A percentile compares a stretch with the other conserved stretches of the same genome.
Evolutionary conservation across 805 yeast species (phyloP).

Genomic region (Candida nitratophila): DNA sequence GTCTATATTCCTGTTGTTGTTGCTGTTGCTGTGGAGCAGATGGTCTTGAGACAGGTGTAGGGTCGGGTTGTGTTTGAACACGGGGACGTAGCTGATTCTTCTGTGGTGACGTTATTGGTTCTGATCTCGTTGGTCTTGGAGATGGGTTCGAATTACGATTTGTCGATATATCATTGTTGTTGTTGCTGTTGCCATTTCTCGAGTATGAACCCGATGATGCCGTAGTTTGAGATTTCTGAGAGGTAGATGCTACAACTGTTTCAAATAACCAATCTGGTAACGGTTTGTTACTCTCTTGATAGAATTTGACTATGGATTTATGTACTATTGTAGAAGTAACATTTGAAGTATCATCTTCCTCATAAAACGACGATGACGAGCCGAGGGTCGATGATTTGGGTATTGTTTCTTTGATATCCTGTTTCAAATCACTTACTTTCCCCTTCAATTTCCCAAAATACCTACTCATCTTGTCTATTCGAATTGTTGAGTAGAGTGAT

Average conservation of each 20-base stretch:
- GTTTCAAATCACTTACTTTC: neutral
- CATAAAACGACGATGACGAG: conserved; percentile 15
- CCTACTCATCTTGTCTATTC: neutral
- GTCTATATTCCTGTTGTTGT: conserved; percentile 1
- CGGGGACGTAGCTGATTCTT: no score
- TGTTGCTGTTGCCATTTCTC: no score
- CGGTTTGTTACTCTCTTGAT: conserved; percentile 11
- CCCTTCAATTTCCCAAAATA: neutral
- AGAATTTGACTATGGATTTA: conserved; percentile 22
- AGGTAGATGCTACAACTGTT: neutral
- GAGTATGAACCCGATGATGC: no score
- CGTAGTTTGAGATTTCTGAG: no score
- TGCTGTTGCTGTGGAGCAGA: conserved; percentile 1
- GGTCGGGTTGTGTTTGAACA: no score
- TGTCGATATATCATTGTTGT: no score
- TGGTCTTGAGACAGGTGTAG: no score
- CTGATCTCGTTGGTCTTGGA: no score
- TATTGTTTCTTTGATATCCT: neutral
- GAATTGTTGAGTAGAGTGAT: neutral
- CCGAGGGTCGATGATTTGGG: neutral
- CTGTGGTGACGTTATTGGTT: no score
- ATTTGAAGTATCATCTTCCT: conserved; percentile 27
- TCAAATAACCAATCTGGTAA: conserved; percentile 25
- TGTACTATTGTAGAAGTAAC: conserved; percentile 28
- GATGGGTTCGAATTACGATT: no score